phyloP scores from a whole-genome alignment of 2,329 filamentous ascomycete genomes.

The Colletotrichum horii region DNA sequence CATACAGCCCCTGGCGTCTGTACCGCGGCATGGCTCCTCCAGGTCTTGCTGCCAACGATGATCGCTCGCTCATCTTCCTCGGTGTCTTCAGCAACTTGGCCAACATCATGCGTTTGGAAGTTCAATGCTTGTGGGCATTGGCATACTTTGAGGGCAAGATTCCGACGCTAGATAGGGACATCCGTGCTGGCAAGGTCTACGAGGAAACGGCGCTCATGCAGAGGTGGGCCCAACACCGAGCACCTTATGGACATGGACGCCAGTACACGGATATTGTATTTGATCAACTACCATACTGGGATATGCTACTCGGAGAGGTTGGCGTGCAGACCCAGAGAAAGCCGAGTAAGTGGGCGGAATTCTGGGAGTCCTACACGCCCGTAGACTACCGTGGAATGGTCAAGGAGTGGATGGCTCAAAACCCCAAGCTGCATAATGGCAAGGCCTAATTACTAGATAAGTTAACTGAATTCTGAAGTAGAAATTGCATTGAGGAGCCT shows the following conservation, averaged over 20 bases:
- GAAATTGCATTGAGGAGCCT: no score
- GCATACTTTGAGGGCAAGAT: conserved; percentile 61
- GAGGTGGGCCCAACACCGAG: conserved; percentile 56
- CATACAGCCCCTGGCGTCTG: conserved; percentile 28
- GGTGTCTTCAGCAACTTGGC: conserved; percentile 51
- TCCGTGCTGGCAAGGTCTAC: conserved; percentile 2
- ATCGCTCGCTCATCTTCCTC: conserved; percentile 52
- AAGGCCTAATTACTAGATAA: no score
- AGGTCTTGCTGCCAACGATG: conserved; percentile 33
- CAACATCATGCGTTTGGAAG: conserved; percentile 47
- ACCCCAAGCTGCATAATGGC: background rate
- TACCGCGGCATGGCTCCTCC: conserved; percentile 31
- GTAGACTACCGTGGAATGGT: conserved; percentile 50
- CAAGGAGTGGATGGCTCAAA: conserved; percentile 41
- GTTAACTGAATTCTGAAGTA: no score
- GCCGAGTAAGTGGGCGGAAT: conserved; percentile 37
- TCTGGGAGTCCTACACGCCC: conserved; percentile 49
- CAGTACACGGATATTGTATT: conserved; percentile 61
- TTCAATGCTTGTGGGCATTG: conserved; percentile 58
- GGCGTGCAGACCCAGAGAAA: conserved; percentile 49
- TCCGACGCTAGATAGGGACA: conserved; percentile 1
- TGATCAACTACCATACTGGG: conserved; percentile 63
- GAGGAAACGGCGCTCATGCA: conserved; percentile 53
- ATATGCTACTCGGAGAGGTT: conserved; percentile 59
- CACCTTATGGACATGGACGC: conserved; percentile 56